Percentiles rank a stretch among this genome's conserved stretches.
Conservation (phyloP, 371 early-diverging fungal species). For the Dichotomocladium elegans region DNA sequence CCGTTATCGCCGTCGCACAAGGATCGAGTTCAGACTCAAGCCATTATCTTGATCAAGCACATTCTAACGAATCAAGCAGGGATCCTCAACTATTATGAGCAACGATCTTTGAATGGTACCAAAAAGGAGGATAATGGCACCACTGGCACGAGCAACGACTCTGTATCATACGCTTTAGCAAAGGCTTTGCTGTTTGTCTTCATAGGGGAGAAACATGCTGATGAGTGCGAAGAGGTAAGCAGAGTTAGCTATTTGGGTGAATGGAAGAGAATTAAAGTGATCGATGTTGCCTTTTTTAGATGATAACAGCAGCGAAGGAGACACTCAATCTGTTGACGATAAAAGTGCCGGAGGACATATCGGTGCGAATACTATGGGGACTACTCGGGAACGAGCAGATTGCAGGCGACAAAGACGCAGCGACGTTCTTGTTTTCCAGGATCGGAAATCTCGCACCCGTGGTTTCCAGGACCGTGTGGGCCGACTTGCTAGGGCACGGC, state of each 20-base stretch:
- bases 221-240: background rate
- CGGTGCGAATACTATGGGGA: background rate
- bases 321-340: background rate
- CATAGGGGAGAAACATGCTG: background rate
- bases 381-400: background rate
- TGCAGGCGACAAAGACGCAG: background rate
- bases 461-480: background rate
- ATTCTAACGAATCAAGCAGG: slow-evolving; percentile 5
- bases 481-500: slow-evolving; percentile 8
- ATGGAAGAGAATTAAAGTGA: background rate
- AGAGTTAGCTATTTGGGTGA: no score
- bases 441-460: slow-evolving; percentile 11
- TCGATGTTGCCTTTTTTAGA: background rate
- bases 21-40: background rate
- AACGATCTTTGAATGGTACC: background rate
- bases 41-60: slow-evolving; percentile 1
- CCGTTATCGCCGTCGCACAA: background rate
- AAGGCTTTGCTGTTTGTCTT: background rate
- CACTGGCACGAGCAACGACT: no score
- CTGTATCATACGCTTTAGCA: slow-evolving; percentile 3
- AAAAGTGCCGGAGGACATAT: background rate
- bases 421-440: background rate
- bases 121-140: background rate
- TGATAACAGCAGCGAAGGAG: background rate
- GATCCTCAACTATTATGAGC: slow-evolving; percentile 2